A percentile compares a stretch with the other conserved stretches of the same genome.
These are phyloP conservation scores for Chiua sp. DNA, from an alignment of 1,284 basidiomycete genomes.

Conservation along the genomic window DNA sequence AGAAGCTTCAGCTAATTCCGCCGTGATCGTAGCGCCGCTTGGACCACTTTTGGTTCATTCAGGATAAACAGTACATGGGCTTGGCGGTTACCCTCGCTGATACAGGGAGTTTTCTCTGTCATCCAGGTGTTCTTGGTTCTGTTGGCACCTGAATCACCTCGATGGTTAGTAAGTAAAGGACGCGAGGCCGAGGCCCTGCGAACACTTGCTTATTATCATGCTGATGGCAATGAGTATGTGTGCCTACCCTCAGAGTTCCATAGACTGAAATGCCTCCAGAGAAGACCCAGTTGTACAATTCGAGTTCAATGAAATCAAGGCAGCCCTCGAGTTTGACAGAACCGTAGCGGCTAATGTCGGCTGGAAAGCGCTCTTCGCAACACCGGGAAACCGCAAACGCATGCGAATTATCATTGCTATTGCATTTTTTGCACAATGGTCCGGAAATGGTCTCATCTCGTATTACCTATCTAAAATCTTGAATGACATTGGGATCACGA, in stretches of 20 bases:
- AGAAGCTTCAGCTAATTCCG: background rate
- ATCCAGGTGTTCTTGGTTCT: constrained; percentile 65
- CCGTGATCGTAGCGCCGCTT: constrained; percentile 58
- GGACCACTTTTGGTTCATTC: constrained; percentile 79
- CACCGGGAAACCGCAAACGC: constrained; percentile 71
- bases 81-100: constrained; percentile 75
- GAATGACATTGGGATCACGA: constrained; percentile 72
- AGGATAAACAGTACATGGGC: constrained; percentile 69
- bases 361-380: constrained; percentile 64
- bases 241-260: constrained; percentile 38
- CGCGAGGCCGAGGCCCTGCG: constrained; percentile 63
- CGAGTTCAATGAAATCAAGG: constrained; percentile 81
- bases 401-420: constrained; percentile 72
- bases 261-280: constrained; percentile 46
- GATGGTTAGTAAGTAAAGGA: constrained; percentile 73
- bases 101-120: constrained; percentile 71
- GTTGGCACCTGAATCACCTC: constrained; percentile 73
- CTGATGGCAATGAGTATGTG: constrained; percentile 65
- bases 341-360: constrained; percentile 59
- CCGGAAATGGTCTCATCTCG: constrained; percentile 72
- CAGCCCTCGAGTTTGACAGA: constrained; percentile 71
- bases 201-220: constrained; percentile 78
- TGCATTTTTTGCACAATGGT: constrained; percentile 79
- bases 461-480: constrained; percentile 80
- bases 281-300: constrained; percentile 78